A percentile compares a stretch with the other conserved stretches of the same genome.
phyloP scores from a whole-genome alignment of 163 green algal species.

The Coccomyxa subellipsoidea region DNA sequence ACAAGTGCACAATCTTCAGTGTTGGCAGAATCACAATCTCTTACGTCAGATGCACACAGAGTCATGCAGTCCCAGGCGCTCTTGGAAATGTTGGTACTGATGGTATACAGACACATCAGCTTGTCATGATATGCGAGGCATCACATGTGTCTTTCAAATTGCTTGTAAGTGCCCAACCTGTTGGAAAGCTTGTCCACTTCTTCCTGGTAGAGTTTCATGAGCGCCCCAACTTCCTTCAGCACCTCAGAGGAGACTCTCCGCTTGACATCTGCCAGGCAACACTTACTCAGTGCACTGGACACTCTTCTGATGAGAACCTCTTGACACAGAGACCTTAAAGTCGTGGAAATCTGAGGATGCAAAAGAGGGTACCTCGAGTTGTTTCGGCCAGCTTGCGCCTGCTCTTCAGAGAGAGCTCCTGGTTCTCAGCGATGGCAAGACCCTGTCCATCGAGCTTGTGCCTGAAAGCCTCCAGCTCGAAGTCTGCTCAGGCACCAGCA shows the following conservation, averaged over 20 bases:
- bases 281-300: too few relatives aligned
- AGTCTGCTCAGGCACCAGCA: constrained; percentile 43
- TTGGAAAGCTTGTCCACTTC: constrained; percentile 76
- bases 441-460: constrained; percentile 79
- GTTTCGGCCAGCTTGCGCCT: constrained; percentile 75
- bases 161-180: constrained; percentile 25
- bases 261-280: constrained; percentile 37
- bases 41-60: too few relatives aligned
- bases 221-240: constrained; percentile 33
- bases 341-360: too few relatives aligned
- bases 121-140: too few relatives aligned
- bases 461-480: constrained; percentile 78
- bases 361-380: constrained; percentile 46
- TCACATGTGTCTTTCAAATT: neutral
- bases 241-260: constrained; percentile 20
- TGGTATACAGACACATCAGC: too few relatives aligned
- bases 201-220: constrained; percentile 91
- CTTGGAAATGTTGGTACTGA: too few relatives aligned
- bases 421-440: constrained; percentile 76
- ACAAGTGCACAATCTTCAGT: neutral
- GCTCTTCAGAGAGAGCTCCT: constrained; percentile 79
- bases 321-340: too few relatives aligned
- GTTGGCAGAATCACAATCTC: neutral
- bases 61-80: too few relatives aligned
- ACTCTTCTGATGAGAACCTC: too few relatives aligned